Conservation (phyloP, 176 grass and related monocot genomes). For the Otatea glauca region DNA sequence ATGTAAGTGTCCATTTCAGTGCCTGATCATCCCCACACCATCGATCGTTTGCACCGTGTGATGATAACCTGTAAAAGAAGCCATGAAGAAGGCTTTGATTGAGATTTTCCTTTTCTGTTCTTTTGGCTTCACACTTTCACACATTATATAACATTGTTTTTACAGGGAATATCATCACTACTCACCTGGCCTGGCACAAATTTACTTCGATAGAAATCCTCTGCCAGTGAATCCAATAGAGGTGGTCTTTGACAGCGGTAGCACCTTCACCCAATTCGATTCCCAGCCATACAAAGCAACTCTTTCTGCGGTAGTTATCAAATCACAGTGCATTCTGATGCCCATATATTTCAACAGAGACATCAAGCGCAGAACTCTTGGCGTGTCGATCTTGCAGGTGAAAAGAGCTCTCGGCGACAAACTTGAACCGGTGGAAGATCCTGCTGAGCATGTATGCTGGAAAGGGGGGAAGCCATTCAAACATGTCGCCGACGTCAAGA, state of each 20-base stretch:
- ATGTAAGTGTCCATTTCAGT: no score
- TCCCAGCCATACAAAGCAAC: slow-evolving; percentile 61
- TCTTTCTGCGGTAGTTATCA: slow-evolving; percentile 57
- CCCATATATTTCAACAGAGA: slow-evolving; percentile 14
- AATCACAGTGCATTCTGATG: not conserved
- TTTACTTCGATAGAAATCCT: slow-evolving; percentile 50
- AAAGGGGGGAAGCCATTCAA: slow-evolving; percentile 63
- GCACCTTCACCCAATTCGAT: slow-evolving; percentile 75
- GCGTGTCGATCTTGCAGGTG: slow-evolving; percentile 48
- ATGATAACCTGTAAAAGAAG: no score
- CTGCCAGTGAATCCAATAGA: slow-evolving; percentile 57
- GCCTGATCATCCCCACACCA: no score
- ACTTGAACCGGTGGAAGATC: slow-evolving; percentile 49
- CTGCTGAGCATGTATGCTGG: slow-evolving; percentile 62
- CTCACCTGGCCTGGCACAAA: slow-evolving; percentile 70
- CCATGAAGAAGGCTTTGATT: no score
- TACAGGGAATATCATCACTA: slow-evolving; percentile 59
- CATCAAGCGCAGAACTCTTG: slow-evolving; percentile 18
- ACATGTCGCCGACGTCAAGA: slow-evolving; percentile 62
- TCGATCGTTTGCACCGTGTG: no score
- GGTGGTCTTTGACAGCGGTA: slow-evolving; percentile 80
- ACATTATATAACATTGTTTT: not conserved
- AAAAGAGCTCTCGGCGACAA: slow-evolving; percentile 41
- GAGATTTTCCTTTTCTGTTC: no score
- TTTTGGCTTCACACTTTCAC: slow-evolving; percentile 15